Evolutionary conservation across 139 green algal genomes (phyloP), one percentile per base, ranked within the genome.

Genomic region (Chlorella sp.): DNA sequence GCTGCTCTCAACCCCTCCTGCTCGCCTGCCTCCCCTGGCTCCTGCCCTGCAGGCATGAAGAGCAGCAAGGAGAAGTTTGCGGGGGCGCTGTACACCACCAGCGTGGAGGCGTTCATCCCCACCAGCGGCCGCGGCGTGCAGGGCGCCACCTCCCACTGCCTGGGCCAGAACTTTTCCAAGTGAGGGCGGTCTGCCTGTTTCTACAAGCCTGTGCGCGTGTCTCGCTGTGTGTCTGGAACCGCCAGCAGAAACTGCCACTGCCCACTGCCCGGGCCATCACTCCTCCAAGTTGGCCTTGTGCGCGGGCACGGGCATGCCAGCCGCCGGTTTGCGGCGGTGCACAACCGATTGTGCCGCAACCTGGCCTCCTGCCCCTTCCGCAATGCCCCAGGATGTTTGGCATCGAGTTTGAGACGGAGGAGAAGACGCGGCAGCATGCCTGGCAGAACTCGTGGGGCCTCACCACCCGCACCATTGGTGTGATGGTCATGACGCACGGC

Each of bases 381-480:
- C n/a, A n/a, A n/a, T n/a, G n/a, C n/a, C n/a, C n/a, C 80, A 85
- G 80, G 79, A 97, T 97, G 93, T 97, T 97, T 80, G 83, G 88
- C 74, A 94, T 94, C 55, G 86, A 95, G 91, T 99, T 95, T 87
- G 96, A 99, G 92, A 93, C 92, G 15, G 92, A 96, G 67, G 92
- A 97, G 55, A 91, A 92, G 57, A 82, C 76, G 55, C 94, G 95
- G 82, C 78, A 91, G 80, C 86, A 94, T 78, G 94, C 92, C 62
- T 99, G 97, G 97, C 91, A 99, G 87, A 99, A 99, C 92, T 96
- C 89, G 36, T 99, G 97, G 96, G 97, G 97, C 55, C 88, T 98
- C 57, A 98, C 96, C 80, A 99, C 97, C 38, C 94, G 97, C 86
- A 96, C 93, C 74, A 96, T 99, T 68, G 97, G 97, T 15, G 97